A percentile compares a stretch with the other conserved stretches of the same genome.
Evolutionary conservation across 352 stramenopile species (phyloP).

Genomic region (Peronosclerospora sorghi): DNA sequence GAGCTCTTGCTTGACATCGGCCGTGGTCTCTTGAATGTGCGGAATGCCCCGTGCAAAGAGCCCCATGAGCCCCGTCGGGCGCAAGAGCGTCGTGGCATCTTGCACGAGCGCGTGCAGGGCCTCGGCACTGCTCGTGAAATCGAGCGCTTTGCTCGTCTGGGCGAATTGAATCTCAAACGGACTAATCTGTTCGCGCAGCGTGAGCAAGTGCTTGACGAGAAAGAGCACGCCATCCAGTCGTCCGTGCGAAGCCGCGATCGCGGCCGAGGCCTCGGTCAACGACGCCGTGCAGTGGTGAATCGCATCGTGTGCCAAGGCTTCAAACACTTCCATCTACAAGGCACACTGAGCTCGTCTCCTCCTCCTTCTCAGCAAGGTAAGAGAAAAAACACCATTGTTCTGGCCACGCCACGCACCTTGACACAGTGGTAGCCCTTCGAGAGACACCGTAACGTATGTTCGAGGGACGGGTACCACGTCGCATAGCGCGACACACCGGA

Average conservation of each 20-base stretch:
- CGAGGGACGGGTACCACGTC: constrained; percentile 74
- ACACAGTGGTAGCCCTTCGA: constrained; percentile 81
- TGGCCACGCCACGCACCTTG: constrained; percentile 28
- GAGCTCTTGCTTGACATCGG: constrained; percentile 68
- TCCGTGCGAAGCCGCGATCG: constrained; percentile 42
- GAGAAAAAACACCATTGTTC: no score
- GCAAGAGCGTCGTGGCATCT: constrained; percentile 55
- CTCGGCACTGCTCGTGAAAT: constrained; percentile 67
- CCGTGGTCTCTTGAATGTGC: constrained; percentile 68
- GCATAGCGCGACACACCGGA: constrained; percentile 43
- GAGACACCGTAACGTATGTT: constrained; percentile 77
- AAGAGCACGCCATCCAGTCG: constrained; percentile 60
- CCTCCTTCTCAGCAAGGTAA: no score
- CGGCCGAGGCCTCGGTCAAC: constrained; percentile 62
- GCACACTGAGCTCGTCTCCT: no score
- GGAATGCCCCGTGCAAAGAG: constrained; percentile 62
- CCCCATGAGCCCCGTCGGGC: constrained; percentile 43
- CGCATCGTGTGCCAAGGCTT: constrained; percentile 73
- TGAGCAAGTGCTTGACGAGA: constrained; percentile 75
- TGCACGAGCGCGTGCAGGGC: constrained; percentile 61
- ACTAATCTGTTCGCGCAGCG: constrained; percentile 73
- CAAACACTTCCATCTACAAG: constrained; percentile 82
- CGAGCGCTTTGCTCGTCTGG: constrained; percentile 53
- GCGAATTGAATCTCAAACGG: constrained; percentile 79
- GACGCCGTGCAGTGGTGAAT: constrained; percentile 72